These are phyloP conservation scores for Leccinum truebloodii DNA, from an alignment of 768 basidiomycete genomes.

Conservation along the genomic window DNA sequence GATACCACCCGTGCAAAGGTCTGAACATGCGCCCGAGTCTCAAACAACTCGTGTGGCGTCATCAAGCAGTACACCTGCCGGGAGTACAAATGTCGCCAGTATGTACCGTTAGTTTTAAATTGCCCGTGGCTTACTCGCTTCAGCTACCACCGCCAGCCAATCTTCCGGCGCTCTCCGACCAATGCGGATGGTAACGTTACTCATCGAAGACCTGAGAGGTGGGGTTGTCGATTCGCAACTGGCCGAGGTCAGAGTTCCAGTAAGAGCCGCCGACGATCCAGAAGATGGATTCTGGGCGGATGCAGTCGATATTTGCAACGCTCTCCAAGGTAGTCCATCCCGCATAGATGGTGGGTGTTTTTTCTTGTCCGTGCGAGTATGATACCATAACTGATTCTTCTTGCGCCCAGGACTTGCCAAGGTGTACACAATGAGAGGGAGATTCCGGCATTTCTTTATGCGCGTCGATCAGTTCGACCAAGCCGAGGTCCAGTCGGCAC, in stretches of 20 bases:
- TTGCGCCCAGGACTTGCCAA: slow-evolving; percentile 57
- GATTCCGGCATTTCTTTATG: slow-evolving; percentile 69
- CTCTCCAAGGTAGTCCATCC: slow-evolving; percentile 60
- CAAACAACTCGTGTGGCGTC: slow-evolving; percentile 4
- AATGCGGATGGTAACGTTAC: slow-evolving; percentile 60
- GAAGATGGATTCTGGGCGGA: slow-evolving; percentile 72
- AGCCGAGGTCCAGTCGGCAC: slow-evolving; percentile 53
- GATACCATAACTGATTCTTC: slow-evolving; percentile 1
- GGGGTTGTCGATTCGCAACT: slow-evolving; percentile 56
- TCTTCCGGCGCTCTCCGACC: slow-evolving; percentile 19
- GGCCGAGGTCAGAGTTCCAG: slow-evolving; percentile 64
- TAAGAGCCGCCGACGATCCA: slow-evolving; percentile 47
- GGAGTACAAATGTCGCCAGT: slow-evolving; percentile 40
- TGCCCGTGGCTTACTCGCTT: slow-evolving; percentile 10
- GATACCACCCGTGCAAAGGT: slow-evolving; percentile 3
- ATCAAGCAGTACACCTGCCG: slow-evolving; percentile 9
- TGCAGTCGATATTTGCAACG: slow-evolving; percentile 58
- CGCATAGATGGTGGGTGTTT: slow-evolving; percentile 63
- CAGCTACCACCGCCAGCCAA: slow-evolving; percentile 12
- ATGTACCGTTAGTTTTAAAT: slow-evolving; percentile 14
- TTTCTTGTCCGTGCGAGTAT: background rate
- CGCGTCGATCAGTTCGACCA: slow-evolving; percentile 54
- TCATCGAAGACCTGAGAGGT: slow-evolving; percentile 64
- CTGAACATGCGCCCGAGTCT: background rate
- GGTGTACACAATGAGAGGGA: slow-evolving; percentile 65